Evolutionary conservation across 257 asterid genomes (phyloP), one percentile per base, ranked within the genome.

Genomic region (Dorcoceras hygrometricum): DNA sequence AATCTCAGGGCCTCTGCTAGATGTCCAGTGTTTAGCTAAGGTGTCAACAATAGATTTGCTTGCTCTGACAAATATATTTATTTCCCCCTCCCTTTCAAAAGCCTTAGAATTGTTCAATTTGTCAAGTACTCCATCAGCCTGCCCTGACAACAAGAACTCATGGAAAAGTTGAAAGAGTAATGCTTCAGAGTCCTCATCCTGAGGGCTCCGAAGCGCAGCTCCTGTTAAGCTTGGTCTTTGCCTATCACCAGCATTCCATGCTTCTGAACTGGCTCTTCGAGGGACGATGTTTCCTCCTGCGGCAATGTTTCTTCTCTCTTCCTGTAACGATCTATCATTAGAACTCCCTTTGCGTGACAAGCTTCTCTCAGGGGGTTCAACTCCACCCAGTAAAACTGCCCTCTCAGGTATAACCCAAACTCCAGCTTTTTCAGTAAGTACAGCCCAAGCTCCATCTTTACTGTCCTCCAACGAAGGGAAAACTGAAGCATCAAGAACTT

Each of bases 341-440:
- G 98, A 85, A 83, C 96, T 89, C 70, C 94, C 91, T 82, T 89
- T 92, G 59, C 95, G 95, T 27, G 97, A 89, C 80, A 89, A 85
- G 78, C 97, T 92, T 72, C 96, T 75, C 75, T 90, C 97, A 62
- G 98, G 98, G 19, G 97, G 97, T 80, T 89, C 93, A 73, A 92
- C 96, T 68, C 96, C 98, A 70, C 98, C 97, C 68, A 81, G 80
- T 74, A 87, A 73, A 71, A 92, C 86, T 67, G 97, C 98, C 80
- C 78, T 89, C 82, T 87, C 98, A 67, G 98, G 98, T 75, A 92
- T 89, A 22, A 95, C 97, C 97, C 97, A 92, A 58, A 92, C 81
- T 76, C 98, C 98, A 79, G 92, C 98, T 79, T 86, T 92, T 78
- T 89, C 97, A 19, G 98, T 92, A 72, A 92, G 87, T 57, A 92